Percentiles rank a stretch among this genome's conserved stretches.
Evolutionary conservation across 345 rosid genomes (phyloP).

Genomic region (Camelina sativa): DNA sequence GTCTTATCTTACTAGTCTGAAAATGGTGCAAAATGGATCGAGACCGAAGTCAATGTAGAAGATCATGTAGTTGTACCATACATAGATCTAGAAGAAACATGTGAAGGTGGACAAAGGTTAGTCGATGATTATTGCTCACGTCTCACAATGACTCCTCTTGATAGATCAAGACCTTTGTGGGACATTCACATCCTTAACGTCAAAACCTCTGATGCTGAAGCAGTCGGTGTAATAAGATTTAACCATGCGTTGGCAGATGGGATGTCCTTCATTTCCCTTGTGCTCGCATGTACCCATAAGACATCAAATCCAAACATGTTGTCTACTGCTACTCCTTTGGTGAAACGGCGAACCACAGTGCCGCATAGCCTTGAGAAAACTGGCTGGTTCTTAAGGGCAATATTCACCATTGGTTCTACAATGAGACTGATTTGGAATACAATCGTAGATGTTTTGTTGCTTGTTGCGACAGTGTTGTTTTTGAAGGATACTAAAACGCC

Average conservation of each 20-base stretch:
- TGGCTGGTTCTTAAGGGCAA: slow-evolving; percentile 39
- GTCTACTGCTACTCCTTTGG: slow-evolving; percentile 53
- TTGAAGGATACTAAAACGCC: slow-evolving; percentile 55
- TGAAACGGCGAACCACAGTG: slow-evolving; percentile 7
- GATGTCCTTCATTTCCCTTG: slow-evolving; percentile 55
- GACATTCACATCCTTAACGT: slow-evolving; percentile 72
- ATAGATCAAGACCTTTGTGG: slow-evolving; percentile 67
- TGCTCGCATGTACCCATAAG: slow-evolving; percentile 53
- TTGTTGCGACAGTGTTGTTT: slow-evolving; percentile 46
- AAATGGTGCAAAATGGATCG: slow-evolving; percentile 51
- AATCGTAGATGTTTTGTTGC: slow-evolving; percentile 47
- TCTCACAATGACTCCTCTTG: slow-evolving; percentile 55
- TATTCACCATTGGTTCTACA: slow-evolving; percentile 44
- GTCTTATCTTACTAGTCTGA: slow-evolving; percentile 3
- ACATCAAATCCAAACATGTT: slow-evolving; percentile 52
- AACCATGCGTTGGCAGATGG: slow-evolving; percentile 64
- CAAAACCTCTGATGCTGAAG: slow-evolving; percentile 64
- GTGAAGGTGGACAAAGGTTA: slow-evolving; percentile 49
- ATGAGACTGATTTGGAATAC: slow-evolving; percentile 54
- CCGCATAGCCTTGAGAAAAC: not conserved
- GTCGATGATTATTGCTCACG: slow-evolving; percentile 64
- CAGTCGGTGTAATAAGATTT: slow-evolving; percentile 44
- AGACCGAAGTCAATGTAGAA: slow-evolving; percentile 30
- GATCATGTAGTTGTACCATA: slow-evolving; percentile 57
- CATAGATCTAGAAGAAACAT: slow-evolving; percentile 39